Conservation (phyloP, 108 stramenopile genomes). For the Cyclostephanos invisitatus region DNA sequence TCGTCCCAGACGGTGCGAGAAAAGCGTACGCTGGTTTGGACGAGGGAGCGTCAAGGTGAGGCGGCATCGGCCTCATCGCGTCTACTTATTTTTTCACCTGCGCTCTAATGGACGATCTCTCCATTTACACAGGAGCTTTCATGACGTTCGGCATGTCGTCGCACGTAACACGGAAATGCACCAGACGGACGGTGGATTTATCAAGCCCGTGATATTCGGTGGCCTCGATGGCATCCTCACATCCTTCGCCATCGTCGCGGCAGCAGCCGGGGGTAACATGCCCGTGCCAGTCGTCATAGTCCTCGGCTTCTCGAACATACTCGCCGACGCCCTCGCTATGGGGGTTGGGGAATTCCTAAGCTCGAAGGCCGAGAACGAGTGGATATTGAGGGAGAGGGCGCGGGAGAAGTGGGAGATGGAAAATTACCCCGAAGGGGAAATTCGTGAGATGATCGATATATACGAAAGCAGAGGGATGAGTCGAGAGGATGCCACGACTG, state of each 20-base stretch:
- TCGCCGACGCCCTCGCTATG: slow-evolving; percentile 97
- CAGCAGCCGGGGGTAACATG: slow-evolving; percentile 91
- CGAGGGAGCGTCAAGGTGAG: slow-evolving; percentile 62
- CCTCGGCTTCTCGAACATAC: slow-evolving; percentile 95
- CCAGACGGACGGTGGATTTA: slow-evolving; percentile 76
- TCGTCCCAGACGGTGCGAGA: slow-evolving; percentile 53
- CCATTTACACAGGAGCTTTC: slow-evolving; percentile 50
- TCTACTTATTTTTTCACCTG: not conserved
- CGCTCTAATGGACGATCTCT: not conserved
- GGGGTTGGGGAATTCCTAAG: slow-evolving; percentile 98
- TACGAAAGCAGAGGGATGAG: slow-evolving; percentile 77
- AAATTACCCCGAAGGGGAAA: slow-evolving; percentile 94
- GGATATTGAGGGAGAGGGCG: slow-evolving; percentile 85
- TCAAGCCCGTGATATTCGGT: slow-evolving; percentile 94
- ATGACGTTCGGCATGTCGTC: slow-evolving; percentile 50
- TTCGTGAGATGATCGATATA: slow-evolving; percentile 93
- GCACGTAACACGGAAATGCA: slow-evolving; percentile 63
- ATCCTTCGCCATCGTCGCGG: slow-evolving; percentile 97
- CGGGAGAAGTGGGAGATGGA: slow-evolving; percentile 96
- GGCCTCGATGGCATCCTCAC: slow-evolving; percentile 98
- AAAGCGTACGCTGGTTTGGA: slow-evolving; percentile 67
- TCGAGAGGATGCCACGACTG: slow-evolving; percentile 75
- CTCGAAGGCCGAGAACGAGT: slow-evolving; percentile 94
- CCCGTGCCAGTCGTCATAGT: slow-evolving; percentile 86
- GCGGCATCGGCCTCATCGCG: slow-evolving; percentile 1